A percentile compares a stretch with the other conserved stretches of the same genome.
These are phyloP conservation scores for Agaricus subrufescens DNA, from an alignment of 768 basidiomycete genomes.

Conservation along the genomic window DNA sequence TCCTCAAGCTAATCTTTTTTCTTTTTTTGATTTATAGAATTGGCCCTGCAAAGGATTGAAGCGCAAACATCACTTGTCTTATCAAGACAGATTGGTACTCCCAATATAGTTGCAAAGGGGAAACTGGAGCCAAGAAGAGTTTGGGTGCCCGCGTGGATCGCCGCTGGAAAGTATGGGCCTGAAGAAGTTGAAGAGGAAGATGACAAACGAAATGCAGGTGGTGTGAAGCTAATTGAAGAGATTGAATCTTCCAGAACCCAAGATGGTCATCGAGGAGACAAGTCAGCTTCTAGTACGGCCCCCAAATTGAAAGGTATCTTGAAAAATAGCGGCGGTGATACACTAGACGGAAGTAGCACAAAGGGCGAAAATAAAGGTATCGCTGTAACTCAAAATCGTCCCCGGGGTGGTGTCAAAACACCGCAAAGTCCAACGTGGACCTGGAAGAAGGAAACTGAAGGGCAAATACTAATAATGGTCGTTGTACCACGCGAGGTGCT, in stretches of 20 bases:
- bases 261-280: not conserved
- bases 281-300: slow-evolving; percentile 9
- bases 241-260: slow-evolving; percentile 13
- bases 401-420: not conserved
- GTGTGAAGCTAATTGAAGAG: slow-evolving; percentile 45
- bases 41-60: slow-evolving; percentile 65
- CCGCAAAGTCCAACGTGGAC: slow-evolving; percentile 36
- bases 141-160: slow-evolving; percentile 44
- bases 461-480: slow-evolving; percentile 44
- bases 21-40: slow-evolving; percentile 36
- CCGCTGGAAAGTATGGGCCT: slow-evolving; percentile 10
- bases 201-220: not conserved
- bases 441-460: slow-evolving; percentile 39
- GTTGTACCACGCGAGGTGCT: slow-evolving; percentile 56
- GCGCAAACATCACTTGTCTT: slow-evolving; percentile 52
- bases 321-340: slow-evolving; percentile 23
- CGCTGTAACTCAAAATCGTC: not conserved
- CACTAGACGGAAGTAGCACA: slow-evolving; percentile 16
- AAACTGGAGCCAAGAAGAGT: slow-evolving; percentile 54
- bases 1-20: not conserved
- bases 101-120: slow-evolving; percentile 80
- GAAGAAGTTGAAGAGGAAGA: not conserved
- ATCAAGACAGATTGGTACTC: slow-evolving; percentile 65
- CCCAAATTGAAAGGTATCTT: slow-evolving; percentile 37
- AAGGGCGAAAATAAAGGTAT: not conserved